Evolutionary conservation across 2,329 filamentous ascomycete species (phyloP).

Genomic region (Camptophora hylomeconis): DNA sequence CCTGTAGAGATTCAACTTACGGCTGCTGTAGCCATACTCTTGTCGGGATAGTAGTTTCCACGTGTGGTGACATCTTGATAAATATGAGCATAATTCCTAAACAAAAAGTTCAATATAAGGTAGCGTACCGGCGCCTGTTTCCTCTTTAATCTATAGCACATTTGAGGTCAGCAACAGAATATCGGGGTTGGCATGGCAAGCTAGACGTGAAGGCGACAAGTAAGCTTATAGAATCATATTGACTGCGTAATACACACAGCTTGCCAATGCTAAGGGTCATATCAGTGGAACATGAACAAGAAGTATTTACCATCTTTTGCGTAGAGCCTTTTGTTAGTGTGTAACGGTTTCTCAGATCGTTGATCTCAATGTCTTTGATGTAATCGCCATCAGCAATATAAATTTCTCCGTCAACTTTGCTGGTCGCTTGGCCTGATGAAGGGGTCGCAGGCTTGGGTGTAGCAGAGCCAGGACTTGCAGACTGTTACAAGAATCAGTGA

Average conservation of each 20-base stretch:
- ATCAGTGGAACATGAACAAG: too few relatives aligned
- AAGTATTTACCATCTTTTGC: constrained; percentile 96
- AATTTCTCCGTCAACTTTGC: constrained; percentile 68
- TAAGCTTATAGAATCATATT: too few relatives aligned
- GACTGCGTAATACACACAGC: too few relatives aligned
- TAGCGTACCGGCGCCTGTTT: constrained; percentile 98
- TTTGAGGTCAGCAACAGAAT: constrained; percentile 63
- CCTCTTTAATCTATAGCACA: constrained; percentile 97
- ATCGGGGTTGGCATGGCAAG: too few relatives aligned
- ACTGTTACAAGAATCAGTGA: too few relatives aligned
- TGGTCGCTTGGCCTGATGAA: constrained; percentile 32
- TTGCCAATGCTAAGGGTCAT: too few relatives aligned
- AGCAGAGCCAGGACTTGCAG: constrained; percentile 9
- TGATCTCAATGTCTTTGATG: constrained; percentile 98
- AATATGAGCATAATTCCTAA: constrained; percentile 47
- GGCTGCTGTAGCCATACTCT: constrained; percentile 86
- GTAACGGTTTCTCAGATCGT: constrained; percentile 92
- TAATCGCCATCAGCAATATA: constrained; percentile 95
- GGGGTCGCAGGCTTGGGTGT: constrained; percentile 36
- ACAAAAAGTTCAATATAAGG: constrained; percentile 32
- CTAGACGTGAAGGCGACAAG: too few relatives aligned
- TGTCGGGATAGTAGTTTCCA: constrained; percentile 93
- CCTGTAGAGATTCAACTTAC: constrained; percentile 42
- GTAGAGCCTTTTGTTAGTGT: constrained; percentile 92
- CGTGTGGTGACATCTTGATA: constrained; percentile 94